Conservation (phyloP, 306 rosid species). For the Cucurbita argyrosperma region DNA sequence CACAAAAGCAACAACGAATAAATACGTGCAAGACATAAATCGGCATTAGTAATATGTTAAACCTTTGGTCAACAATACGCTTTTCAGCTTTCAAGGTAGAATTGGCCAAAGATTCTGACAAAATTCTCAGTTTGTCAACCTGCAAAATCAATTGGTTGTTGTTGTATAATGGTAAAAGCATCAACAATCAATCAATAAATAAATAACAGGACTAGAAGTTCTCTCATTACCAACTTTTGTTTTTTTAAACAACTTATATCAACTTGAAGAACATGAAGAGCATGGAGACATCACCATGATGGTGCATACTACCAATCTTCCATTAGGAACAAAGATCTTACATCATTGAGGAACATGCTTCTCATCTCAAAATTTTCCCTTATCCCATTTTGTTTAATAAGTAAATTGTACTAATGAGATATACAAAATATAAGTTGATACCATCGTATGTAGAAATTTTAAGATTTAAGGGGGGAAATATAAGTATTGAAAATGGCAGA, state of each 20-base stretch:
- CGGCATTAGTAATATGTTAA: conserved; percentile 4
- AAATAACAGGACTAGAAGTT: background rate
- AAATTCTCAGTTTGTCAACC: conserved; percentile 71
- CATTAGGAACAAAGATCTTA: background rate
- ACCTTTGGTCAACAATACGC: conserved; percentile 82
- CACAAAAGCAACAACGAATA: background rate
- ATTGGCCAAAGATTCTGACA: conserved; percentile 77
- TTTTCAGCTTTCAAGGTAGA: conserved; percentile 63
- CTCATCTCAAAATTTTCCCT: background rate
- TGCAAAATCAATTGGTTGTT: conserved; percentile 20
- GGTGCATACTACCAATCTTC: background rate
- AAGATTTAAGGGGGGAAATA: background rate
- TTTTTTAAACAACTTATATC: background rate
- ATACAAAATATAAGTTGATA: background rate
- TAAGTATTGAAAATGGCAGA: background rate
- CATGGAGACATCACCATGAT: background rate
- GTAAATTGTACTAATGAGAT: background rate
- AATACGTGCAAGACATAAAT: background rate
- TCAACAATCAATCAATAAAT: background rate
- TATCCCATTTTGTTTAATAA: background rate
- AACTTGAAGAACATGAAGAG: background rate
- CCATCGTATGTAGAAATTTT: background rate
- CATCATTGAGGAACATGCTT: background rate
- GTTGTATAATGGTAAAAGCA: conserved; percentile 1
- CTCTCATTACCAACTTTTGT: background rate